phyloP scores from a whole-genome alignment of 2,329 filamentous ascomycete species.

The Colletotrichum sp. region DNA sequence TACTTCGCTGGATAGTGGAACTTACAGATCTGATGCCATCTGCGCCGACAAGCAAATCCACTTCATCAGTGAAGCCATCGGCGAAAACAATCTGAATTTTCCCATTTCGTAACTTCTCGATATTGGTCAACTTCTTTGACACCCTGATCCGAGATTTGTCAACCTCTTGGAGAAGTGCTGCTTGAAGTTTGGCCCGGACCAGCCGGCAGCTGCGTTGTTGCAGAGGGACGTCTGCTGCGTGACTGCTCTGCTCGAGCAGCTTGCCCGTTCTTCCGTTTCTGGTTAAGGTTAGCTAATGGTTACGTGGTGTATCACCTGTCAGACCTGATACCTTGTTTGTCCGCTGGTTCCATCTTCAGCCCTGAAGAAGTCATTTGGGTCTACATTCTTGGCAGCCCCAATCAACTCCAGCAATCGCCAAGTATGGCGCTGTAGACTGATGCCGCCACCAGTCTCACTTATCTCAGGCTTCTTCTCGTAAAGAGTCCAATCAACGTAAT shows the following conservation, averaged over 20 bases:
- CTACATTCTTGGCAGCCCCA: conserved; percentile 34
- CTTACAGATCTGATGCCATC: conserved; percentile 56
- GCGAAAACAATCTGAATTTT: conserved; percentile 49
- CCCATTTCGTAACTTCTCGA: conserved; percentile 39
- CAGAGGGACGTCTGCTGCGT: conserved; percentile 26
- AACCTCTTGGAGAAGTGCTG: conserved; percentile 51
- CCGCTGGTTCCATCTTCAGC: conserved; percentile 26
- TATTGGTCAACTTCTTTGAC: conserved; percentile 43
- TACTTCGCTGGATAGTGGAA: accelerated
- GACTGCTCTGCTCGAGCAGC: conserved; percentile 25
- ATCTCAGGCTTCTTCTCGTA: conserved; percentile 40
- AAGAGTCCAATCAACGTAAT: conserved; percentile 34
- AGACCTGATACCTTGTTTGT: conserved; percentile 25
- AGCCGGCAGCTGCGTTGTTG: conserved; percentile 32
- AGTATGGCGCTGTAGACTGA: conserved; percentile 37
- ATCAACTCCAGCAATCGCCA: conserved; percentile 38
- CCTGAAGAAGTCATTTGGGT: conserved; percentile 33
- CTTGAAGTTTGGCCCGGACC: conserved; percentile 46
- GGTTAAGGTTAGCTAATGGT: accelerated
- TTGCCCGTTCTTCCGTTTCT: conserved; percentile 37
- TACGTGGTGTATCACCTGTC: accelerated
- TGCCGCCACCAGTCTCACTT: conserved; percentile 41
- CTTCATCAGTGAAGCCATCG: conserved; percentile 42
- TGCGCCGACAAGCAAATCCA: conserved; percentile 55
- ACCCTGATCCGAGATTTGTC: conserved; percentile 46